A percentile compares a stretch with the other conserved stretches of the same genome.
Evolutionary conservation across 2,329 filamentous ascomycete species (phyloP).

Genomic region (Gliomastix tumulicola): DNA sequence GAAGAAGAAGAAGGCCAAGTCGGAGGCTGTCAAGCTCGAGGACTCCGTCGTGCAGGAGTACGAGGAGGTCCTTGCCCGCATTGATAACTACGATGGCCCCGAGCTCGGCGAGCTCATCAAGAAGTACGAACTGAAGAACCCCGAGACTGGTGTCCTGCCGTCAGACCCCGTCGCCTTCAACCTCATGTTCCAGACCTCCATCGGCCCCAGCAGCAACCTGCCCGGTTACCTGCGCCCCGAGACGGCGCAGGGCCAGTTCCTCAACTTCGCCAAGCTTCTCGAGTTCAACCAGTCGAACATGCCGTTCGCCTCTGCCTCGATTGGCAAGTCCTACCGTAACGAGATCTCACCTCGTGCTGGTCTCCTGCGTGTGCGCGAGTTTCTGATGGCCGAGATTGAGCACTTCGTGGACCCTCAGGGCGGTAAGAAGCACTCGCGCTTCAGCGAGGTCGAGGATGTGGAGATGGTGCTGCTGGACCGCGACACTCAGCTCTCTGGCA

Average conservation of each 20-base stretch:
- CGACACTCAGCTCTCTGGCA: slow-evolving; percentile 77
- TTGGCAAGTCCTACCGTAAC: slow-evolving; percentile 97
- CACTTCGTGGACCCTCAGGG: slow-evolving; percentile 93
- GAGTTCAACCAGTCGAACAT: slow-evolving; percentile 94
- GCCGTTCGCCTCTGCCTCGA: slow-evolving; percentile 95
- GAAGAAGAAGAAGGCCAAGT: slow-evolving; percentile 88
- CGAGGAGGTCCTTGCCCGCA: slow-evolving; percentile 81
- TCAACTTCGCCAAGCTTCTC: slow-evolving; percentile 93
- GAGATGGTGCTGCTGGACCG: slow-evolving; percentile 81
- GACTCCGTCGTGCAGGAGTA: slow-evolving; percentile 85
- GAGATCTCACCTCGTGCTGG: slow-evolving; percentile 93
- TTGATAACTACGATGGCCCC: slow-evolving; percentile 89
- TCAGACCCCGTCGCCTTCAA: slow-evolving; percentile 87
- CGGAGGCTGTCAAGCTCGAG: slow-evolving; percentile 76
- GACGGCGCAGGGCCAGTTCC: slow-evolving; percentile 95
- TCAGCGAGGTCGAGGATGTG: slow-evolving; percentile 75
- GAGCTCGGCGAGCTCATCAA: slow-evolving; percentile 82
- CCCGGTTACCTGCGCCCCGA: slow-evolving; percentile 85
- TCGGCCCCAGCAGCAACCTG: slow-evolving; percentile 84
- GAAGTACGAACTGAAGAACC: slow-evolving; percentile 89
- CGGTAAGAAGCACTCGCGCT: slow-evolving; percentile 90
- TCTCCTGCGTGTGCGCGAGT: slow-evolving; percentile 89
- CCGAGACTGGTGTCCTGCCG: slow-evolving; percentile 68
- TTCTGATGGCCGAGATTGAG: slow-evolving; percentile 98
- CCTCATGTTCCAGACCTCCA: slow-evolving; percentile 96